These are phyloP conservation scores for Dendrobium nobile DNA, from an alignment of 106 monocot species.

Conservation along the genomic window DNA sequence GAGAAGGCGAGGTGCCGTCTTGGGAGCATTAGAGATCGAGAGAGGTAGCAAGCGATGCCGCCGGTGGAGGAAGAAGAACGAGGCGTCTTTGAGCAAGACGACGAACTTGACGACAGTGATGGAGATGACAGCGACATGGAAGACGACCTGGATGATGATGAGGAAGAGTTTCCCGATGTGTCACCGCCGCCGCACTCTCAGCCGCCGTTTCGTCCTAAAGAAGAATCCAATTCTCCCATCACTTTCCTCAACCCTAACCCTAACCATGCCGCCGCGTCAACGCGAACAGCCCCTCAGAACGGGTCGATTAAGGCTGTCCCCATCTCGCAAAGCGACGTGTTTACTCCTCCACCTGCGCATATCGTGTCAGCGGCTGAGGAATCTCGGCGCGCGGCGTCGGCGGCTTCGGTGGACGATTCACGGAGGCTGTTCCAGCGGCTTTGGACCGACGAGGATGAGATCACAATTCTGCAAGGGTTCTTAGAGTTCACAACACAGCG, in stretches of 20 bases:
- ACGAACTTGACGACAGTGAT: slow-evolving; percentile 30
- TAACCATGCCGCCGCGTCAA: not conserved
- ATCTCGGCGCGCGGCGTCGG: not conserved
- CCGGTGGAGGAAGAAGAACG: slow-evolving; percentile 1
- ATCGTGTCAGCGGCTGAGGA: not conserved
- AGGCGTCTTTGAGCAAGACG: slow-evolving; percentile 21
- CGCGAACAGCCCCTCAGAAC: slow-evolving; percentile 15
- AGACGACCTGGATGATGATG: slow-evolving; percentile 7
- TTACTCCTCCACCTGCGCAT: slow-evolving; percentile 2
- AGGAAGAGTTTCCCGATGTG: slow-evolving; percentile 4
- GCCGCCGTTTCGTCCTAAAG: not conserved
- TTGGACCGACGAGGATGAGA: slow-evolving; percentile 94
- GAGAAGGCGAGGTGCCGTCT: not conserved
- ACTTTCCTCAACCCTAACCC: slow-evolving; percentile 15
- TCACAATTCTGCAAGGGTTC: slow-evolving; percentile 73
- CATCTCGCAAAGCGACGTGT: not conserved
- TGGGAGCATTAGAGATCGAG: not conserved
- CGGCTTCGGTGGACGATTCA: slow-evolving; percentile 36
- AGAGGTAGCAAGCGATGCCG: not conserved
- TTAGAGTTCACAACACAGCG: slow-evolving; percentile 79
- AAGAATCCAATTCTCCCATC: not conserved
- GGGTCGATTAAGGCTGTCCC: slow-evolving; percentile 8
- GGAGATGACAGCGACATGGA: slow-evolving; percentile 27
- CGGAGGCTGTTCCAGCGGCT: slow-evolving; percentile 86
- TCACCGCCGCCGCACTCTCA: slow-evolving; percentile 7